A percentile compares a stretch with the other conserved stretches of the same genome.
Conservation (phyloP, 768 basidiomycete genomes). For the Tephrocybe sp. region DNA sequence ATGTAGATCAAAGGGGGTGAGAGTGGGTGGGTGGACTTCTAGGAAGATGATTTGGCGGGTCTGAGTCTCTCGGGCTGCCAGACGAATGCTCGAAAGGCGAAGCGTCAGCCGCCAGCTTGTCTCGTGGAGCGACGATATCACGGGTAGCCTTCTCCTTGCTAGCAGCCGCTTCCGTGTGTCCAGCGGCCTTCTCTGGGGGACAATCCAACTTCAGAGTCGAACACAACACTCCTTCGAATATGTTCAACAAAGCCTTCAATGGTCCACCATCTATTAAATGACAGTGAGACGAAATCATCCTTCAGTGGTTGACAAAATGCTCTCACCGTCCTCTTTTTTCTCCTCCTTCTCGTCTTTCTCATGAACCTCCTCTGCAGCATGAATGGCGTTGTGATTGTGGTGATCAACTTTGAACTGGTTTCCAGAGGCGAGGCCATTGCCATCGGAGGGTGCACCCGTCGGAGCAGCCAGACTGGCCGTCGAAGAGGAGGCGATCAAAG, state of each 20-base stretch:
- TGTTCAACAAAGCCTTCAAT: neutral
- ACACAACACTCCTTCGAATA: neutral
- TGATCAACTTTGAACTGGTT: slow-evolving; percentile 17
- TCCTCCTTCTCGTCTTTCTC: neutral
- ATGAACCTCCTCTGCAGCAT: slow-evolving; percentile 2
- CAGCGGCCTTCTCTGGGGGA: neutral
- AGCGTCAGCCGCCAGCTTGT: neutral
- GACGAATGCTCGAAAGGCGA: neutral
- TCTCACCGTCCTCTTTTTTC: neutral
- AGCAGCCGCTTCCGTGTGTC: neutral
- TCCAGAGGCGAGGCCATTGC: slow-evolving; percentile 25
- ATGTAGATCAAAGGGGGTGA: neutral
- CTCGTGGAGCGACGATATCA: neutral
- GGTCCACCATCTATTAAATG: neutral
- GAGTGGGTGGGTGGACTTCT: neutral
- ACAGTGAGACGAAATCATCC: neutral
- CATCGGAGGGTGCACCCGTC: slow-evolving; percentile 28
- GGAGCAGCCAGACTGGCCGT: slow-evolving; percentile 46
- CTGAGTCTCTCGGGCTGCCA: neutral
- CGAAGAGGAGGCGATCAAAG: slow-evolving; percentile 21
- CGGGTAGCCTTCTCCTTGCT: neutral
- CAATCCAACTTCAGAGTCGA: neutral
- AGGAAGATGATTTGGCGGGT: neutral
- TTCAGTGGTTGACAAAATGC: neutral
- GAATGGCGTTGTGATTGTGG: neutral